Evolutionary conservation across 2,329 filamentous ascomycete genomes (phyloP).

Genomic region (Zasmidium angulare): DNA sequence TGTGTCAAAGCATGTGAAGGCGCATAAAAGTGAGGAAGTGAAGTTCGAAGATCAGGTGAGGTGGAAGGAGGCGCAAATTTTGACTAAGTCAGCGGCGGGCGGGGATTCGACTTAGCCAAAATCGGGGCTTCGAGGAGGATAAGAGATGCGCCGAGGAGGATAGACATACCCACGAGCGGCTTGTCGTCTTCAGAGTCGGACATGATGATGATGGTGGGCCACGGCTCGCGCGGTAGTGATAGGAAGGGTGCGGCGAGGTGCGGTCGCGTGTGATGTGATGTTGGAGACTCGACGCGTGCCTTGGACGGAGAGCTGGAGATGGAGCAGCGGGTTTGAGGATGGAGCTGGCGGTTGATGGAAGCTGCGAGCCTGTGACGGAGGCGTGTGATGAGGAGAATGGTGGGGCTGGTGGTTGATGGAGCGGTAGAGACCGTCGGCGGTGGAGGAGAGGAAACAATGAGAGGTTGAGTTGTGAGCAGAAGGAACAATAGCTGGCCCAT

Average conservation of each 20-base stretch:
- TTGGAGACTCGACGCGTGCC: constrained; percentile 25
- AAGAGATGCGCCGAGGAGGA: constrained; percentile 6
- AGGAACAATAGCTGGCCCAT: background rate
- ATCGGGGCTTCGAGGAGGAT: constrained; percentile 13
- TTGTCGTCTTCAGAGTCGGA: constrained; percentile 36
- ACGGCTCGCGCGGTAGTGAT: constrained; percentile 11
- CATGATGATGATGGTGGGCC: constrained; percentile 29
- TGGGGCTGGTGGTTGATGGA: constrained; percentile 8
- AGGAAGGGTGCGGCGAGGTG: constrained; percentile 1
- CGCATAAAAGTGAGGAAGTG: constrained; percentile 6
- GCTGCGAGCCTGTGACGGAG: constrained; percentile 7
- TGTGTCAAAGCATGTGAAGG: constrained; percentile 1
- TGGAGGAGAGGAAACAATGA: constrained; percentile 2
- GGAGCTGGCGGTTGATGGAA: background rate
- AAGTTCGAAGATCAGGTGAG: constrained; percentile 8
- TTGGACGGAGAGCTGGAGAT: constrained; percentile 10
- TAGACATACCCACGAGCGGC: constrained; percentile 35
- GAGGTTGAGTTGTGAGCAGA: background rate
- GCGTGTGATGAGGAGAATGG: constrained; percentile 11
- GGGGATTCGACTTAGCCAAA: constrained; percentile 24
- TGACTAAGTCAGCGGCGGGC: constrained; percentile 27
- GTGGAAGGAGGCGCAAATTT: constrained; percentile 24
- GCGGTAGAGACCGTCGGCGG: constrained; percentile 19
- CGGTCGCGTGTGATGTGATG: constrained; percentile 5
- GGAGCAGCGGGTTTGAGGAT: background rate